Evolutionary conservation across 257 asterid species (phyloP).

Genomic region (Solanum medicagineum): DNA sequence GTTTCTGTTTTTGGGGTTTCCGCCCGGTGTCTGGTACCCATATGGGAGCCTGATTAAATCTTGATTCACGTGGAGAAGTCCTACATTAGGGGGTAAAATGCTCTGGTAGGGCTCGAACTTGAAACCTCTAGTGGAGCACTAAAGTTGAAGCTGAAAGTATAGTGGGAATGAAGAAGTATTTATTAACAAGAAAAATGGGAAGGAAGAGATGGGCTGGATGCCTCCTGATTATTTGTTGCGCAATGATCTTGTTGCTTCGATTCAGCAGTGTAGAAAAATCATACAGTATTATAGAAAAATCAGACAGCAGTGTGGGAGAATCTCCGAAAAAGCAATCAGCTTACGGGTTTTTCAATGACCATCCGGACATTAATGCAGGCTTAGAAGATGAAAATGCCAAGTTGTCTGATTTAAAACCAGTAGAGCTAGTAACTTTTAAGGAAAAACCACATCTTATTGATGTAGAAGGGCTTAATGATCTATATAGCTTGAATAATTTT

Average conservation of each 20-base stretch:
- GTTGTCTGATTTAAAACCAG: constrained; percentile 4
- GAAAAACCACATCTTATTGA: constrained; percentile 29
- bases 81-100: not conserved
- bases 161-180: not conserved
- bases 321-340: constrained; percentile 47
- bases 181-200: not conserved
- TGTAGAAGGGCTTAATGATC: constrained; percentile 38
- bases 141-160: not conserved
- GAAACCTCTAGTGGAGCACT: not conserved
- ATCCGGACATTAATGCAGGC: constrained; percentile 17
- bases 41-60: not conserved
- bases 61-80: not conserved
- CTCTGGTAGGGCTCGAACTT: not conserved
- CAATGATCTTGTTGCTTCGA: constrained; percentile 40
- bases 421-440: constrained; percentile 12
- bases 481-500: constrained; percentile 40
- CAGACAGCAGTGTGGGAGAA: constrained; percentile 34
- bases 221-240: constrained; percentile 39
- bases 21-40: not conserved
- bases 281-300: constrained; percentile 30
- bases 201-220: constrained; percentile 85
- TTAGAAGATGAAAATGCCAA: constrained; percentile 7
- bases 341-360: constrained; percentile 53
- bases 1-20: not conserved
- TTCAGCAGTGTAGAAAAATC: constrained; percentile 36